Conservation (phyloP, 139 green algal genomes). For the Chlorokybus atmophyticus region DNA sequence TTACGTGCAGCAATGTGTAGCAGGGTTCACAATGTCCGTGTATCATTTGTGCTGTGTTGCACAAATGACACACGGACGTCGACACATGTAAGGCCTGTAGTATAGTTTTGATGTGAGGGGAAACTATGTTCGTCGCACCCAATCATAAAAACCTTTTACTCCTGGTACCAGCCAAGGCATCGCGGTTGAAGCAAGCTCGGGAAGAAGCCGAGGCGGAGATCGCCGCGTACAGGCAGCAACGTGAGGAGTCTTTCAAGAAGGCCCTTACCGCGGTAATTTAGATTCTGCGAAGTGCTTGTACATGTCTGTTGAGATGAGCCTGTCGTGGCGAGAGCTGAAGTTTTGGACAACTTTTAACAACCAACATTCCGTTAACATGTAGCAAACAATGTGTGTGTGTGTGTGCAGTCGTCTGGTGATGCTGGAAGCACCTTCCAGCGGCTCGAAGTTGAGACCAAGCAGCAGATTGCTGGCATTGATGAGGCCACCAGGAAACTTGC, state of each 20-base stretch:
- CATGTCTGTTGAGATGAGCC: neutral
- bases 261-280: slow-evolving; percentile 18
- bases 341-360: neutral
- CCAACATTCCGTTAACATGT: neutral
- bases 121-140: too few relatives aligned
- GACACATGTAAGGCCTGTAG: too few relatives aligned
- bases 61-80: too few relatives aligned
- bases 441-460: slow-evolving; percentile 12
- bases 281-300: neutral
- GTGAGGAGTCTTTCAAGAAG: slow-evolving; percentile 20
- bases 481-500: slow-evolving; percentile 6
- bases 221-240: slow-evolving; percentile 15
- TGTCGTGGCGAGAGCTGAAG: neutral
- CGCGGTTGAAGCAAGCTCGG: slow-evolving; percentile 20
- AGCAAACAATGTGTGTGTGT: neutral
- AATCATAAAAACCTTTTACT: too few relatives aligned
- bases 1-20: too few relatives aligned
- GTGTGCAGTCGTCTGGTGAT: slow-evolving; percentile 16
- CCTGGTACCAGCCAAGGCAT: slow-evolving; percentile 18
- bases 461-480: slow-evolving; percentile 11
- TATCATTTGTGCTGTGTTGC: too few relatives aligned
- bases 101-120: too few relatives aligned
- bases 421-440: slow-evolving; percentile 14
- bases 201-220: slow-evolving; percentile 29
- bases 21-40: too few relatives aligned